phyloP scores from a whole-genome alignment of 1,139 yeast genomes.

The Tardiomyces digboiensis region DNA sequence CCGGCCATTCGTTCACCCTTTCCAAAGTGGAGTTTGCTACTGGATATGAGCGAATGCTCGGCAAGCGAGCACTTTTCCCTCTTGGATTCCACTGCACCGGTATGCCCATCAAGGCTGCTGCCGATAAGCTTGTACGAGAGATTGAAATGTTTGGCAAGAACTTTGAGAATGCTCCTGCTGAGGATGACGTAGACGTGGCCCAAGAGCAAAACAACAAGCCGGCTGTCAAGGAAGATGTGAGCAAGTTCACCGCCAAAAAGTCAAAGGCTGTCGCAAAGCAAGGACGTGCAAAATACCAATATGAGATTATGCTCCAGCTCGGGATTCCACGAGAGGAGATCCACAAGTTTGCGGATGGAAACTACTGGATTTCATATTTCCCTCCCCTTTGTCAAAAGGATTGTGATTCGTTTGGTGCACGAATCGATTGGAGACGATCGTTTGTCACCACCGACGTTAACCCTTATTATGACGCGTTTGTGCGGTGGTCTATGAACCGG shows the following conservation, averaged over 20 bases:
- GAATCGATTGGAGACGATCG: slow-evolving; percentile 98
- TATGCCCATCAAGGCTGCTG: slow-evolving; percentile 96
- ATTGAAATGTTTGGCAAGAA: slow-evolving; percentile 83
- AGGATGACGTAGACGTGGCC: slow-evolving; percentile 30
- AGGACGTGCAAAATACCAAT: slow-evolving; percentile 91
- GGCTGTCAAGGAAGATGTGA: slow-evolving; percentile 57
- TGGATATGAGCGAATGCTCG: slow-evolving; percentile 93
- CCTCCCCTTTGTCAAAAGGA: slow-evolving; percentile 84
- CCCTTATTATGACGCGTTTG: slow-evolving; percentile 90
- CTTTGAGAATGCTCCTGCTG: slow-evolving; percentile 54
- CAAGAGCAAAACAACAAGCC: slow-evolving; percentile 24
- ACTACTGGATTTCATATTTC: slow-evolving; percentile 83
- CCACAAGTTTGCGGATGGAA: slow-evolving; percentile 78
- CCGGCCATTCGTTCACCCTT: slow-evolving; percentile 94
- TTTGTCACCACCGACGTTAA: slow-evolving; percentile 92
- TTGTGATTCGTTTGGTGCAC: slow-evolving; percentile 77
- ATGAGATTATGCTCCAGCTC: slow-evolving; percentile 90
- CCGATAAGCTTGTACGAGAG: slow-evolving; percentile 92
- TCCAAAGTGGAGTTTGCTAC: slow-evolving; percentile 91
- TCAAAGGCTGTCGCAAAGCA: slow-evolving; percentile 89
- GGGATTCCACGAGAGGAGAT: slow-evolving; percentile 83
- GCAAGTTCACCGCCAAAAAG: slow-evolving; percentile 88
- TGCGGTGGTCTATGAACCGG: slow-evolving; percentile 94
- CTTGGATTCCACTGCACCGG: slow-evolving; percentile 99
- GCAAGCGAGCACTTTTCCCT: slow-evolving; percentile 89